Evolutionary conservation across 305 asterid genomes (phyloP).

Genomic region (Solanum hybrid): DNA sequence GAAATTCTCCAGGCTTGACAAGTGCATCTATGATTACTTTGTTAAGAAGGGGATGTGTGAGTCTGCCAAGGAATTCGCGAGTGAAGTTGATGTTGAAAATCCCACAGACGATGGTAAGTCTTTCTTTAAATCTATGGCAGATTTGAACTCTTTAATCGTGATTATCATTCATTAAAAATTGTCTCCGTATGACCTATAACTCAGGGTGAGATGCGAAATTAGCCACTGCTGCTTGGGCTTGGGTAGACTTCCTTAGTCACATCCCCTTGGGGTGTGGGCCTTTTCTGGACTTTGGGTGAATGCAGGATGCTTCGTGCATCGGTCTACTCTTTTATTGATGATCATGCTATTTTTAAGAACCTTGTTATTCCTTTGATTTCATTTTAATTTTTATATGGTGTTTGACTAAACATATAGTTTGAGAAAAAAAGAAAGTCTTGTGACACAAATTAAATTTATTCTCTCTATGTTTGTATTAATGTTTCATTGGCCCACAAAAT

Average conservation of each 20-base stretch:
- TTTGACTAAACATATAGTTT: background rate
- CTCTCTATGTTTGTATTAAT: background rate
- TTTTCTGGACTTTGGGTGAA: background rate
- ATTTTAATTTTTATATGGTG: background rate
- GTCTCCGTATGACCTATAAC: background rate
- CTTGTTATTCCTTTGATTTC: background rate
- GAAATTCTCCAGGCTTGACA: conserved; percentile 29
- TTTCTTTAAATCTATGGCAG: background rate
- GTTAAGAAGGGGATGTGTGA: conserved; percentile 22
- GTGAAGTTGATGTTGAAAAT: conserved; percentile 16
- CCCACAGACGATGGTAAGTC: conserved; percentile 19
- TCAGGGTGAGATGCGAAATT: too few species aligned
- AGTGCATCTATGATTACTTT: conserved; percentile 40
- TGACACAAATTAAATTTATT: background rate
- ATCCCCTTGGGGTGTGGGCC: background rate
- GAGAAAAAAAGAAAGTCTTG: background rate
- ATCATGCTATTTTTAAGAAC: background rate
- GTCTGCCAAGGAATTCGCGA: conserved; percentile 28
- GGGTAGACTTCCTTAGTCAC: background rate
- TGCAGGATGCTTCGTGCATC: background rate
- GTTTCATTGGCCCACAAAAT: background rate
- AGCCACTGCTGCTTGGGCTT: too few species aligned
- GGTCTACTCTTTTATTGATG: background rate
- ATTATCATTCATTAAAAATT: background rate
- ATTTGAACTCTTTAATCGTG: background rate